Conservation (phyloP, 345 rosid genomes). For the Camelina sativa region DNA sequence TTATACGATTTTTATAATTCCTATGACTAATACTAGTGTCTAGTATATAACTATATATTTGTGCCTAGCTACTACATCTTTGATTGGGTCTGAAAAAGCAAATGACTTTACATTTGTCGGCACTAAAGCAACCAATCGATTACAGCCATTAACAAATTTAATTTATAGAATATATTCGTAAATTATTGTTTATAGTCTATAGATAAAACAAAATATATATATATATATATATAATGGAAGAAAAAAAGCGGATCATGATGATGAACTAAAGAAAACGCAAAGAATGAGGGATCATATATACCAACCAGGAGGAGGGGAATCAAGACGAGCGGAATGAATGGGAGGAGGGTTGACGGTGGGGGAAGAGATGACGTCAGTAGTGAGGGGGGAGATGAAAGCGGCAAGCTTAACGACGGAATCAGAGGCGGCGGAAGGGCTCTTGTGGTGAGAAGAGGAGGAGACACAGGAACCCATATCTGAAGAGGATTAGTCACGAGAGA, state of each 20-base stretch:
- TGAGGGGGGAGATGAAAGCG: not conserved
- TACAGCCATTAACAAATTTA: conserved; percentile 18
- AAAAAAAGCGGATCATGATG: no score
- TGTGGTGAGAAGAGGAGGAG: conserved; percentile 43
- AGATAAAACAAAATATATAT: not conserved
- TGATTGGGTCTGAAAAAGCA: conserved; percentile 27
- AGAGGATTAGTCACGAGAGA: conserved; percentile 6
- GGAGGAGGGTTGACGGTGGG: not conserved
- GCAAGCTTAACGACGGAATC: conserved; percentile 19
- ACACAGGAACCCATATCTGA: conserved; percentile 37
- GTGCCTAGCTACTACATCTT: not conserved
- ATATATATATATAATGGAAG: no score
- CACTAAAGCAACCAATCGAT: conserved; percentile 40
- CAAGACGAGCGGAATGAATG: not conserved
- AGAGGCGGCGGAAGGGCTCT: conserved; percentile 24
- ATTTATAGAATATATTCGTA: not conserved
- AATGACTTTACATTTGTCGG: conserved; percentile 42
- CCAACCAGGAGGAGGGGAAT: no score
- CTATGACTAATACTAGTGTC: not conserved
- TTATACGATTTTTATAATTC: conserved; percentile 3
- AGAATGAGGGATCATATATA: not conserved
- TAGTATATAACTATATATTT: no score
- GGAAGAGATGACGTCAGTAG: not conserved
- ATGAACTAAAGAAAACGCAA: not conserved
- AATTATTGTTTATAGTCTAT: conserved; percentile 11